Conservation (phyloP, 2,329 filamentous ascomycete species). For the Rhexocercosporidium sp. region DNA sequence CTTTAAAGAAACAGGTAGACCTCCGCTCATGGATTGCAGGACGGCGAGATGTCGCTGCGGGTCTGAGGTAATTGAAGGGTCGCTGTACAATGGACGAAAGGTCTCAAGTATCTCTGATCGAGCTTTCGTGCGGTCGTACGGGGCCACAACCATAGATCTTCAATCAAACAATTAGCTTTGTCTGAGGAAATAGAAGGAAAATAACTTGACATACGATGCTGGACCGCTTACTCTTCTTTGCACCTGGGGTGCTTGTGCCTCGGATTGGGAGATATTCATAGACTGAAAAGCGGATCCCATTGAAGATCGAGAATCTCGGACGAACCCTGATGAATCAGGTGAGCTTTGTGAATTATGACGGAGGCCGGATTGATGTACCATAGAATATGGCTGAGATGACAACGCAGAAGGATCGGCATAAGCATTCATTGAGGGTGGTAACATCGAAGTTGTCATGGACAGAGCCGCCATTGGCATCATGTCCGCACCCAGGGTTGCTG, state of each 20-base stretch:
- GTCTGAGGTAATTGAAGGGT: slow-evolving; percentile 42
- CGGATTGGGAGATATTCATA: slow-evolving; percentile 39
- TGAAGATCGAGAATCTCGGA: slow-evolving; percentile 41
- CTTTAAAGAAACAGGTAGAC: slow-evolving; percentile 44
- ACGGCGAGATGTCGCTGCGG: slow-evolving; percentile 43
- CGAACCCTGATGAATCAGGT: slow-evolving; percentile 44
- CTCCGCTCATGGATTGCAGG: slow-evolving; percentile 40
- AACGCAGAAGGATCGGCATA: slow-evolving; percentile 40
- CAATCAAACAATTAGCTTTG: slow-evolving; percentile 27
- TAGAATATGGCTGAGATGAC: slow-evolving; percentile 42
- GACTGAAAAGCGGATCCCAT: slow-evolving; percentile 44
- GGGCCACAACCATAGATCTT: slow-evolving; percentile 40
- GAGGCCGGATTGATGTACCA: slow-evolving; percentile 44
- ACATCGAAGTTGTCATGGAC: slow-evolving; percentile 41
- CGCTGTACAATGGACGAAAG: slow-evolving; percentile 45
- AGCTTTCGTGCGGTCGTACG: slow-evolving; percentile 45
- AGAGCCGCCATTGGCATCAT: slow-evolving; percentile 42
- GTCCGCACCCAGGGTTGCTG: slow-evolving; percentile 38
- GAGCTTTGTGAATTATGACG: slow-evolving; percentile 45
- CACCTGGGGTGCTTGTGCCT: slow-evolving; percentile 29
- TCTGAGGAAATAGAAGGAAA: neutral
- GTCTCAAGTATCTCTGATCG: slow-evolving; percentile 43
- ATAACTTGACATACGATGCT: slow-evolving; percentile 24
- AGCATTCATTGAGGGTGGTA: slow-evolving; percentile 39
- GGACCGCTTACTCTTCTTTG: slow-evolving; percentile 29